Evolutionary conservation across 1,139 yeast genomes (phyloP), one percentile per base, ranked within the genome.

Genomic region (Candida sojae): DNA sequence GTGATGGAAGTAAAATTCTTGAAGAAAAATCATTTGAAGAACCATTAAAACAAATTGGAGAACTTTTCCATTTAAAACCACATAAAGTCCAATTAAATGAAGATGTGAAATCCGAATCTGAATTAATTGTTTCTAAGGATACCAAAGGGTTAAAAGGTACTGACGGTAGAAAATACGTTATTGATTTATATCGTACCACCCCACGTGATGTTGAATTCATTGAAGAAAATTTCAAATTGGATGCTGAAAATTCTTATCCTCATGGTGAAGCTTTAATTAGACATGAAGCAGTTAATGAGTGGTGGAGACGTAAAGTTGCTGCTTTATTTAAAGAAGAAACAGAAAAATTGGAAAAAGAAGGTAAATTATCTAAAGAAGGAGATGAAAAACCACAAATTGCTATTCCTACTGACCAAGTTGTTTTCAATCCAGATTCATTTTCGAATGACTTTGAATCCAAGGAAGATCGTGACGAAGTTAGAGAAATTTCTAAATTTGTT

Each of bases 231-330:
- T 84, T 62, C 62, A 68, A 71, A 11, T 66, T 65, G 3, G 70
- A 67, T 11, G 66, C 65, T 25, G 69, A 69, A 11, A 56, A 64
- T n/a, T 75, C 84, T 8, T 92, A 92, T 64, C 97, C 97, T 28
- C 97, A 90, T 63, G 79, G 81, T 53, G 89, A 90, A 69, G 75
- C 88, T 13, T 79, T 88, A 33, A 60, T 93, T 44, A 84, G 99
- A 71, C 85, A 84, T 53, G 98, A 93, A 70, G 93, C 96, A 10
- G 83, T 93, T 46, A 92, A 86, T 58, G 89, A 85, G 59, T 92
- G 96, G 96, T 90, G 96, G 87, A 81, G 81, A 61, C 69, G 82
- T 56, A 82, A 85, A 60, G 79, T 86, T 8, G 82, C 87, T 21
- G 78, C 73, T 25, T 77, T 81, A 43, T 67, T 71, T 55, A 80